Base-by-base conservation (phyloP, 768 basidiomycete species). In the Heimioporus sp. region DNA sequence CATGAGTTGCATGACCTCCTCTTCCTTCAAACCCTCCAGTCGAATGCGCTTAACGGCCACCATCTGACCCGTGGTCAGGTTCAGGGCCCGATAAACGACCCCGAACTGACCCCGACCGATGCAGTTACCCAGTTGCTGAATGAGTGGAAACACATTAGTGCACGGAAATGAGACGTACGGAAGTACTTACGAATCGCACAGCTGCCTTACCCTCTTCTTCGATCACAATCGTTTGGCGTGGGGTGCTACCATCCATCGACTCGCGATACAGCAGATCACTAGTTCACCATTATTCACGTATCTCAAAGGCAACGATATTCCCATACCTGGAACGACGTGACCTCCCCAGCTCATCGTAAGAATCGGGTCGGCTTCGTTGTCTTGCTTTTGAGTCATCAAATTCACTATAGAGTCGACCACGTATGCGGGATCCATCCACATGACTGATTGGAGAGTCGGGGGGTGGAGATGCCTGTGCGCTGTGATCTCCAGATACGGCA, bases 31-130 rank as follows among this genome's bases (percentile, higher is more conserved):
- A 9, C 93, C 96, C 46, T 91, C 90, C 35, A 98, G 75, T 46
- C 87, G 78, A 61, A 99, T 96, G 30, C 92, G 86, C 73, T 99
- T 99, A 46, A 98, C 92, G n/a, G 96, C 96, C n/a, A 96, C 94
- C 83, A 92, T 96, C 69, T 96, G 91, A 15, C 96, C 96, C 2
- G 89, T 94, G 56, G 88, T 87, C 67, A 98, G 73, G 67, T 99
- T 95, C 52, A 99, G 77, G 12, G 96, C 95, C 13, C 92, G 84
- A 68, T 96, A 98, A 7, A 98, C 96, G 10, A 93, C 83, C 28
- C 96, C 96, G 68, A 98, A 98, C 73, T 98, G 96, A 9, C 96
- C 96, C 44, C 90, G 85, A 2, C 96, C 96, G 57, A 99, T 96
- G 67, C 92, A 95, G 70, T 97, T 95, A 30, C 96, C 96, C 17